These are phyloP conservation scores for Trichoderma citrinoviride DNA, from an alignment of 2,329 filamentous ascomycete genomes.

Conservation along the genomic window DNA sequence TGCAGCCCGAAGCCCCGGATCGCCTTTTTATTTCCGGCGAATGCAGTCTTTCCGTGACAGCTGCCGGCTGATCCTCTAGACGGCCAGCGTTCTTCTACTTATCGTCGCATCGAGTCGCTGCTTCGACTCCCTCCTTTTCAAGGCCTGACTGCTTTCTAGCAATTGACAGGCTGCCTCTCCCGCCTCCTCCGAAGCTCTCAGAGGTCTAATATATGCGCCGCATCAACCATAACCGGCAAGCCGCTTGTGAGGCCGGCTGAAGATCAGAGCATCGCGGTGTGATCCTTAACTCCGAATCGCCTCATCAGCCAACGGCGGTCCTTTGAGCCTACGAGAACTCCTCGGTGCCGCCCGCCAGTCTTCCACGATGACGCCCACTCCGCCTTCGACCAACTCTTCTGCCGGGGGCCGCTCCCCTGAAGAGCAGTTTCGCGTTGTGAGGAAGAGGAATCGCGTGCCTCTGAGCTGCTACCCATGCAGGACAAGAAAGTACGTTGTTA, in stretches of 20 bases:
- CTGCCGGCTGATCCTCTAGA: conserved; percentile 1
- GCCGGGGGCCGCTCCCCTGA: conserved; percentile 77
- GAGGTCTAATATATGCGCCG: conserved; percentile 20
- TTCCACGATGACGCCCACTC: conserved; percentile 66
- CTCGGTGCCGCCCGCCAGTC: background rate
- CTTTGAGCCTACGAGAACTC: background rate
- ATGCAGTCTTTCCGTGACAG: background rate
- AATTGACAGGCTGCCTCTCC: conserved; percentile 15
- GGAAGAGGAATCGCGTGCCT: conserved; percentile 88
- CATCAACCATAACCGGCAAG: conserved; percentile 15
- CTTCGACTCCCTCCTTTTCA: background rate
- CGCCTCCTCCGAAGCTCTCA: background rate
- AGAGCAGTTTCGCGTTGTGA: conserved; percentile 80
- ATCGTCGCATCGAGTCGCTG: background rate
- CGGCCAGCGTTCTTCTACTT: background rate
- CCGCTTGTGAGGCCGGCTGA: conserved; percentile 23
- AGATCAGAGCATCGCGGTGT: conserved; percentile 1
- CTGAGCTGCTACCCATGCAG: conserved; percentile 89
- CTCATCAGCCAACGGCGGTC: conserved; percentile 5
- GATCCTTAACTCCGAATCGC: conserved; percentile 22
- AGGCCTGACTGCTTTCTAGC: conserved; percentile 16
- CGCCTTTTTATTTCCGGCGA: background rate
- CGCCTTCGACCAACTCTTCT: conserved; percentile 75
- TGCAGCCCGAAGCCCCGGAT: background rate
- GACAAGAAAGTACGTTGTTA: conserved; percentile 71